Base-by-base conservation (phyloP, 306 rosid species). In the Casuarina cunninghamiana region DNA sequence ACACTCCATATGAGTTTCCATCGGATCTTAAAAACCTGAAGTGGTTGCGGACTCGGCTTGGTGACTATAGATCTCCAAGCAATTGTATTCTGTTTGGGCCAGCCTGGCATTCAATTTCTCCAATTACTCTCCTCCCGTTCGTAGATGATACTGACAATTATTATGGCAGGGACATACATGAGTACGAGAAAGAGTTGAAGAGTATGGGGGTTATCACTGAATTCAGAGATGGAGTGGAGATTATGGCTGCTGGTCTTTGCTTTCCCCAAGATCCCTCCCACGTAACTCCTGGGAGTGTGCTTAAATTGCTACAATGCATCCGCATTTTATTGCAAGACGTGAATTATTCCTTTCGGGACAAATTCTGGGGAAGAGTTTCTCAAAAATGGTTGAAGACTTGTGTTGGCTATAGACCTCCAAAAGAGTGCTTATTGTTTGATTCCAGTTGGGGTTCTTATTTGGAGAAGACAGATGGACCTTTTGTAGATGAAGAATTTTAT, bases 71-170 rank as follows among this genome's bases (percentile, higher is more conserved):
- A 77, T 5, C 83, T 74, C 95, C 98, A 3, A 67, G 67, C 10
- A 49, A 83, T 2, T 93, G 93, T 89, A 87, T 91, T 87, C 81
- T 91, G 53, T 80, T 71, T 80, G 83, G 90, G 78, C 79, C 88
- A 16, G 86, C 81, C 54, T 93, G 98, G 98, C 74, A 85, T 77
- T 80, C 87, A 5, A 76, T 93, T 54, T 85, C 88, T 57, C 83
- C 78, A 5, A 91, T 93, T 58, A 43, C 90, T 37, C 26, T 54
- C 74, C 94, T 93, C 55, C 98, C 97, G 70, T 91, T 93, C 85
- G 75, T 93, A 58, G 88, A 89, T 72, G 93, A 89, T 62, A 80
- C 76, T 46, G 84, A 84, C 35, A 80, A 76, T 3, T 77, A 49
- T 39, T 87, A 90, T 66, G 97, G 88, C 21, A 50, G 70, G 63